These are phyloP conservation scores for Trematosphaeria pertusa DNA, from an alignment of 2,329 filamentous ascomycete species.

Conservation along the genomic window DNA sequence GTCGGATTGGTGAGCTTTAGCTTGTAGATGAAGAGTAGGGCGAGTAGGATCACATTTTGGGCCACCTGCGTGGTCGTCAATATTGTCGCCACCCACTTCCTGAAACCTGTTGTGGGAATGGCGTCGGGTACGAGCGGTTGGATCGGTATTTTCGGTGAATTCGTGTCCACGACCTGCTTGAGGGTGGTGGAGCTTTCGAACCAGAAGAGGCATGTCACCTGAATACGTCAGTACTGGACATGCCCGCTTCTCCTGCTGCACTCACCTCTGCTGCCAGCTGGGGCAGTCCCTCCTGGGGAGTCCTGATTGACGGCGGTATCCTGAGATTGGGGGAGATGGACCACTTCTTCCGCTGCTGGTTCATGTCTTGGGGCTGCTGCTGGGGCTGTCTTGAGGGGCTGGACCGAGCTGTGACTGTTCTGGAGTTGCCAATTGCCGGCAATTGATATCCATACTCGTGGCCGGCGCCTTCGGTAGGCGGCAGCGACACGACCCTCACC, in stretches of 20 bases:
- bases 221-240: conserved; percentile 16
- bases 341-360: conserved; percentile 37
- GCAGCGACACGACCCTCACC: conserved; percentile 40
- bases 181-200: conserved; percentile 88
- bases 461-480: conserved; percentile 31
- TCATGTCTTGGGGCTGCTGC: conserved; percentile 22
- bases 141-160: conserved; percentile 50
- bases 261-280: conserved; percentile 51
- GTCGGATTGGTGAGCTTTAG: conserved; percentile 88
- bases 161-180: conserved; percentile 72
- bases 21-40: conserved; percentile 89
- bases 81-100: conserved; percentile 92
- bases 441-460: conserved; percentile 44
- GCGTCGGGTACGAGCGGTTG: conserved; percentile 73
- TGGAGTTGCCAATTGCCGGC: conserved; percentile 45
- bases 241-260: neutral
- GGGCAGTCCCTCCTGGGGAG: conserved; percentile 49
- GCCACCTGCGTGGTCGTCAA: conserved; percentile 94
- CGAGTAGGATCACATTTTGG: conserved; percentile 90
- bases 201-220: conserved; percentile 98
- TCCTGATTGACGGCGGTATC: conserved; percentile 45
- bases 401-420: conserved; percentile 31
- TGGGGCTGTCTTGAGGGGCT: conserved; percentile 31
- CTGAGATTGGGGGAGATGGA: conserved; percentile 45
- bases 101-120: conserved; percentile 78